Base-by-base conservation (phyloP, 352 stramenopile genomes). In the Phytophthora citricola region DNA sequence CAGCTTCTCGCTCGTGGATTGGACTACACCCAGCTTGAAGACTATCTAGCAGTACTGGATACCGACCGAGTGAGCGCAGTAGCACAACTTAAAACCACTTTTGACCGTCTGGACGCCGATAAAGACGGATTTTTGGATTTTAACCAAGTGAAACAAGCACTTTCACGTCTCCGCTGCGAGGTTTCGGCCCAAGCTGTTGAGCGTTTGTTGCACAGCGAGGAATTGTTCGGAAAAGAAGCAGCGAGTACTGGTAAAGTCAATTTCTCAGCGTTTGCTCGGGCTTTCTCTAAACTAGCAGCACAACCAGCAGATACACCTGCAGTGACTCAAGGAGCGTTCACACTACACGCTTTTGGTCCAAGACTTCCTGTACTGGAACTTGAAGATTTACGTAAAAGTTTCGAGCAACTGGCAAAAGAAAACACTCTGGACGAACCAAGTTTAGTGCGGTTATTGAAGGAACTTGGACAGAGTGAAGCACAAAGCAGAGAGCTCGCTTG, bases 41-140 rank as follows among this genome's bases (percentile, higher is more conserved):
- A 94, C 58, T 93, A 93, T 52, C 53, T 93, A 15, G 79, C 83
- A 0, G 78, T 93, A 14, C 68, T 93, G 9, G 85, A 92, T 41
- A 75, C 71, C 15, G 85, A 93, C 49, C 79, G 83, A 3, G 75
- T 93, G 29, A 78, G 80, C 8, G 73, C 89, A 14, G 76, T 93
- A 7, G 83, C 79, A 0, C 70, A 83, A 38, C 73, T 94, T 40
- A 93, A 93, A 58, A 68, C 65, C 4, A 88, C 79, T 5, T 94
- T 94, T 31, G 84, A 92, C 27, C 79, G 75, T 1, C 58, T 92
- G 1, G 84, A 94, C 56, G 54, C 44, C 10, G 85, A 94, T 61
- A 60, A 69, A 15, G 81, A 92, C 43, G 83, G 84, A 0, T 76
- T 75, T 26, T 53, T 94, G 10, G 81, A 91, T 58, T 84, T 88